Percentiles rank a stretch among this genome's conserved stretches.
phyloP scores from a whole-genome alignment of 352 stramenopile genomes.

The Aphanomyces euteiches region DNA sequence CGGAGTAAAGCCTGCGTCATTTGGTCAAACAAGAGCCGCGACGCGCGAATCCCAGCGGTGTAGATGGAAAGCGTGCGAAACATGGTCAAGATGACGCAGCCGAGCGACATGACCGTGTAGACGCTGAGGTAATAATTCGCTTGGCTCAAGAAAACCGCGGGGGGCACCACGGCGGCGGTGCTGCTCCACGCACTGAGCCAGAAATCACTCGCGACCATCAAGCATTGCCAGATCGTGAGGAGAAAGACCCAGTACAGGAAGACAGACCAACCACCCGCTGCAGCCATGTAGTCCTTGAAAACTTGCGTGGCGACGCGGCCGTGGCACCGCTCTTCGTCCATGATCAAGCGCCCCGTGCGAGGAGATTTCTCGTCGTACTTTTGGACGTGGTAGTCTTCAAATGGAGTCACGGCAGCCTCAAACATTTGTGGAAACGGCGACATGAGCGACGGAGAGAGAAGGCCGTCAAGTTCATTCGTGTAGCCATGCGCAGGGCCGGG shows the following conservation, averaged over 20 bases:
- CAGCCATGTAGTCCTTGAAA: constrained; percentile 48
- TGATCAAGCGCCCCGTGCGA: constrained; percentile 39
- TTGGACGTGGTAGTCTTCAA: constrained; percentile 31
- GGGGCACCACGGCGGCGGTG: background rate
- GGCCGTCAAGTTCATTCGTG: too few species aligned
- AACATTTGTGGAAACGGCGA: too few species aligned
- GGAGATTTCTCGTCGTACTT: constrained; percentile 9
- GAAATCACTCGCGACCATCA: constrained; percentile 10
- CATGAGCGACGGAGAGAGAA: too few species aligned
- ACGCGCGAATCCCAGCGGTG: constrained; percentile 48
- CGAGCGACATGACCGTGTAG: constrained; percentile 52
- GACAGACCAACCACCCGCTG: constrained; percentile 35
- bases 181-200: constrained; percentile 17
- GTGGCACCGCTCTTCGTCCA: constrained; percentile 65
- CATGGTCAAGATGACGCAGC: constrained; percentile 52
- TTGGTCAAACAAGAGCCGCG: constrained; percentile 77
- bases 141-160: background rate
- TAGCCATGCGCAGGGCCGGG: too few species aligned
- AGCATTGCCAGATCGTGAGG: constrained; percentile 23
- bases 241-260: background rate
- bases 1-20: constrained; percentile 83
- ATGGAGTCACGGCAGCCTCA: too few species aligned
- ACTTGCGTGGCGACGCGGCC: constrained; percentile 41
- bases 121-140: constrained; percentile 47
- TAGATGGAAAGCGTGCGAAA: constrained; percentile 56